These are phyloP conservation scores for Cytidiella melzeri DNA, from an alignment of 768 basidiomycete genomes.

Conservation along the genomic window DNA sequence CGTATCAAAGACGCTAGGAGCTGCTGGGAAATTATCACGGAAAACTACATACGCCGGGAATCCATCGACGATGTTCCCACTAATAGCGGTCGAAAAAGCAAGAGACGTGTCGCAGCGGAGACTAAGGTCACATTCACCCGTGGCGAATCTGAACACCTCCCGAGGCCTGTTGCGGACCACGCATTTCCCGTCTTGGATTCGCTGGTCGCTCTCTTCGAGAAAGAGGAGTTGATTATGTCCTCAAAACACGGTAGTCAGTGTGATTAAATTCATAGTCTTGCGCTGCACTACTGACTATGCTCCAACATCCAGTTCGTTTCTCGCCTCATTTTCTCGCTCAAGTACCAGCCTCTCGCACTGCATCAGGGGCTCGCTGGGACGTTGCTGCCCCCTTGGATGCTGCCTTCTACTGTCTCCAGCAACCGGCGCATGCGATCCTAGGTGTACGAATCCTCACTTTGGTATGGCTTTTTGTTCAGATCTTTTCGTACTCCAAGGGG, in stretches of 20 bases:
- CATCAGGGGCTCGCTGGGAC: conserved; percentile 49
- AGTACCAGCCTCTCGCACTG: conserved; percentile 48
- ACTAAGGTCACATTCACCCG: no score
- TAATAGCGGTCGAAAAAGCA: conserved; percentile 6
- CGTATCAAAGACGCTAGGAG: conserved; percentile 48
- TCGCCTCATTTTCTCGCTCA: conserved; percentile 54
- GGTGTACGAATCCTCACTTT: conserved; percentile 25
- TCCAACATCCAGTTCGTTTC: conserved; percentile 37
- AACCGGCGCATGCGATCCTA: conserved; percentile 19
- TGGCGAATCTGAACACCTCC: no score
- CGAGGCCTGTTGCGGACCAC: conserved; percentile 45
- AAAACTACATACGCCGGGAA: conserved; percentile 43
- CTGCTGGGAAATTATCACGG: conserved; percentile 57
- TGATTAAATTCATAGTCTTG: no score
- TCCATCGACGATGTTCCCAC: conserved; percentile 5
- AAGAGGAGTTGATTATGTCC: conserved; percentile 43
- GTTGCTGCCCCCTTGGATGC: conserved; percentile 45
- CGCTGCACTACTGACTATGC: no score
- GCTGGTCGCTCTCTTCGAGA: conserved; percentile 62
- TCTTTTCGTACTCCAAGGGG: background rate
- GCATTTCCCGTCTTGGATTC: conserved; percentile 73
- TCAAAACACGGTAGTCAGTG: conserved; percentile 33
- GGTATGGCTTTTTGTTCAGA: conserved; percentile 17
- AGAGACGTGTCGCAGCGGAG: conserved; percentile 12
- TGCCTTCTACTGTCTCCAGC: conserved; percentile 23